Conservation (phyloP, 305 asterid species). For the Plantago rigida region DNA sequence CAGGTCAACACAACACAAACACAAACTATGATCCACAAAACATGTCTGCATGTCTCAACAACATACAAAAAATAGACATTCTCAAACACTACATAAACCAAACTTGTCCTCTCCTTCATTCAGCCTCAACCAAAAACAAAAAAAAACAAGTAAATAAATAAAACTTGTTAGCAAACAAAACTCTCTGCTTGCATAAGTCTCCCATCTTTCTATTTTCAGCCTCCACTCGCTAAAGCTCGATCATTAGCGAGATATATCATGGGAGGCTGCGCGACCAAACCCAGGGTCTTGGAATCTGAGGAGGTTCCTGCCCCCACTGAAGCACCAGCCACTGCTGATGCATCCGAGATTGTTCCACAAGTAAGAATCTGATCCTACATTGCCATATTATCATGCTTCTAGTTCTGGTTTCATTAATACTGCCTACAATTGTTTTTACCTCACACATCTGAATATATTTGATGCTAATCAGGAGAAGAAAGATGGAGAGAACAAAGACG, state of each 20-base stretch:
- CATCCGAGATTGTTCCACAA: constrained; percentile 30
- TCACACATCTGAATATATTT: no score
- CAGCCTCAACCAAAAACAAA: constrained; percentile 23
- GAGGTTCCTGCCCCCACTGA: constrained; percentile 44
- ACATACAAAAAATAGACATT: background rate
- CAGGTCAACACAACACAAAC: background rate
- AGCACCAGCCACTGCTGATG: constrained; percentile 27
- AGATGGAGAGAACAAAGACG: constrained; percentile 21
- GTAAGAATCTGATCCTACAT: constrained; percentile 20
- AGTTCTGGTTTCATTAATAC: no score
- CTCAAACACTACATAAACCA: constrained; percentile 23
- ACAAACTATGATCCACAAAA: constrained; percentile 1
- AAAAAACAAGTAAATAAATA: constrained; percentile 3
- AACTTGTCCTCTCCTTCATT: background rate
- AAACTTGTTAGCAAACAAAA: background rate
- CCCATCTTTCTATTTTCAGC: constrained; percentile 18
- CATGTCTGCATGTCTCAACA: background rate
- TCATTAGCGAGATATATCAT: constrained; percentile 28
- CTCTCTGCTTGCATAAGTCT: constrained; percentile 19
- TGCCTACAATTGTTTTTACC: no score
- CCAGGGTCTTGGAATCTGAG: constrained; percentile 45
- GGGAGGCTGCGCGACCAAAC: constrained; percentile 86
- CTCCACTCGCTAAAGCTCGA: constrained; percentile 26
- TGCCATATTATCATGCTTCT: background rate
- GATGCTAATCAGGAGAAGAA: constrained; percentile 28